Evolutionary conservation across 1,284 basidiomycete species (phyloP).

Genomic region (Puccinia triticina): DNA sequence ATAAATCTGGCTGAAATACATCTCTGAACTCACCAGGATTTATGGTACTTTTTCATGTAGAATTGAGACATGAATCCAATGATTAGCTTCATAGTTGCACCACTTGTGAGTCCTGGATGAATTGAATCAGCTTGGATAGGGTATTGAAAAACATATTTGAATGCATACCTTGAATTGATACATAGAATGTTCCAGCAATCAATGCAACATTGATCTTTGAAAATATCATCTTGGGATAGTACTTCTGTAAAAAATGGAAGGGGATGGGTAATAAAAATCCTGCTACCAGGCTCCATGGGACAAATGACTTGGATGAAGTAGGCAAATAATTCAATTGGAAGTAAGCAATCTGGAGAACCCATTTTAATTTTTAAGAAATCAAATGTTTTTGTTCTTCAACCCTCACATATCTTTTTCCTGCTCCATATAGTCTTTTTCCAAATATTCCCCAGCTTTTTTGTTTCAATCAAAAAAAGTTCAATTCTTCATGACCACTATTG

Average conservation of each 20-base stretch:
- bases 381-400: neutral
- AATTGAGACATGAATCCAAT: slow-evolving; percentile 47
- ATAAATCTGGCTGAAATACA: neutral
- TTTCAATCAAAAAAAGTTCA: neutral
- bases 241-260: slow-evolving; percentile 35
- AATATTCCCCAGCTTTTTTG: slow-evolving; percentile 42
- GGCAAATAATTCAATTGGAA: neutral
- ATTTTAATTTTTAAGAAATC: neutral
- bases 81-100: slow-evolving; percentile 39
- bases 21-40: slow-evolving; percentile 36
- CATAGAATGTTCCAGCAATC: slow-evolving; percentile 46
- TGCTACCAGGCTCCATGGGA: slow-evolving; percentile 34
- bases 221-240: slow-evolving; percentile 25
- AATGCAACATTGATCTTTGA: slow-evolving; percentile 43
- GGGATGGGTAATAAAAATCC: slow-evolving; percentile 47
- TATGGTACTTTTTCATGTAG: slow-evolving; percentile 40
- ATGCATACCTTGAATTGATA: slow-evolving; percentile 43
- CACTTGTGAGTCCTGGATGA: slow-evolving; percentile 45
- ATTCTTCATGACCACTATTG: neutral
- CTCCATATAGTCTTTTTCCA: slow-evolving; percentile 44
- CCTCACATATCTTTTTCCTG: slow-evolving; percentile 47
- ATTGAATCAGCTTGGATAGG: neutral
- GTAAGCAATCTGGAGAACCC: neutral
- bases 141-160: neutral
- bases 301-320: slow-evolving; percentile 35